Evolutionary conservation across 73 alveolate genomes (phyloP).

Genomic region (Stentor coeruleus): DNA sequence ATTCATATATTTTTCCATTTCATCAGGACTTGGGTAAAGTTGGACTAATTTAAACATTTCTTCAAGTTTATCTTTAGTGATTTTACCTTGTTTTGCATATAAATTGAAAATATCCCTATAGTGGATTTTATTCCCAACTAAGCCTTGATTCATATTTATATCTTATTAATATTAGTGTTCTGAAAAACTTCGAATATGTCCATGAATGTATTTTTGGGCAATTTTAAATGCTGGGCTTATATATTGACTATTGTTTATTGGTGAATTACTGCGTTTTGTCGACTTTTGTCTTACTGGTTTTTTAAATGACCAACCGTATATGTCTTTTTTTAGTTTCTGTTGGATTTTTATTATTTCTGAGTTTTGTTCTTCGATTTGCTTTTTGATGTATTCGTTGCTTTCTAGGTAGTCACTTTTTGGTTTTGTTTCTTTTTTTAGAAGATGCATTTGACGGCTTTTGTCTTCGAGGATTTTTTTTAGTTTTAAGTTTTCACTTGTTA

Average conservation of each 20-base stretch:
- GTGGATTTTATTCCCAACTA: background rate
- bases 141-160: slow-evolving; percentile 25
- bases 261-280: background rate
- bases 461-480: background rate
- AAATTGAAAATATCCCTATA: slow-evolving; percentile 15
- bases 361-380: background rate
- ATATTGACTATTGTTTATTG: background rate
- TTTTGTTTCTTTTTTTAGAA: too few species aligned
- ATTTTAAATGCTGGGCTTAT: slow-evolving; percentile 12
- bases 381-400: background rate
- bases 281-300: background rate
- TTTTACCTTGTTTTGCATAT: slow-evolving; percentile 7
- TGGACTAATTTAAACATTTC: slow-evolving; percentile 16
- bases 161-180: too few species aligned
- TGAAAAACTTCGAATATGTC: slow-evolving; percentile 12
- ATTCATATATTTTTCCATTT: slow-evolving; percentile 21
- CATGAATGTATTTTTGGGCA: background rate
- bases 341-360: background rate
- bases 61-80: slow-evolving; percentile 2
- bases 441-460: background rate
- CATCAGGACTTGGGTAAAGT: slow-evolving; percentile 9
- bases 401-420: background rate
- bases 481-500: background rate
- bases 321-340: background rate
- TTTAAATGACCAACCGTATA: background rate